Evolutionary conservation across 208 protist genomes (phyloP).

Genomic region (Naegleria lovaniensis): DNA sequence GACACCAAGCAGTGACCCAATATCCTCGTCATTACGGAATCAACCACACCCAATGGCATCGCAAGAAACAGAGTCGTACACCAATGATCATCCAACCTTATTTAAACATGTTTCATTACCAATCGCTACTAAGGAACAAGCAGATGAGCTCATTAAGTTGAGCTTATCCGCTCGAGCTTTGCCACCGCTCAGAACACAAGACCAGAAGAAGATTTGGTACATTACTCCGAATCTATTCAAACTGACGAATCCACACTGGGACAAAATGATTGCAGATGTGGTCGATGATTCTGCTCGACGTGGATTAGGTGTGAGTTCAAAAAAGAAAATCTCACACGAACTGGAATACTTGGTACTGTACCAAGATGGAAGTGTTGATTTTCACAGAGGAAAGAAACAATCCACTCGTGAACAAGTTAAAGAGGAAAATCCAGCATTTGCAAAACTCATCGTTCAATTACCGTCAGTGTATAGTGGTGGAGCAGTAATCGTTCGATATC

Average conservation of each 20-base stretch:
- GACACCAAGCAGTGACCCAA: neutral
- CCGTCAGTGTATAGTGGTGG: neutral
- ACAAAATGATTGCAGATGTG: neutral
- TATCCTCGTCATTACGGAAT: neutral
- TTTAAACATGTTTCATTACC: neutral
- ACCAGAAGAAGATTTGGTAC: neutral
- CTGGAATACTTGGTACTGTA: neutral
- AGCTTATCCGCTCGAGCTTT: neutral
- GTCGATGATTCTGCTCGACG: neutral
- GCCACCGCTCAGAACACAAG: neutral
- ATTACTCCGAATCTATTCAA: neutral
- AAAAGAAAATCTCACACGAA: neutral
- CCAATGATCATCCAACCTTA: too few species aligned
- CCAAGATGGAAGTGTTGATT: neutral
- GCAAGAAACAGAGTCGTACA: too few species aligned
- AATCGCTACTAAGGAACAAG: neutral
- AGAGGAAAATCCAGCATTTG: neutral
- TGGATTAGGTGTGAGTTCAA: neutral
- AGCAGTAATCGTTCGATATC: neutral
- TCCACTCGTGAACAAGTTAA: too few species aligned
- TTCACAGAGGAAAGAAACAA: neutral
- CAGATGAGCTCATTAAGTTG: neutral
- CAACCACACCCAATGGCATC: neutral
- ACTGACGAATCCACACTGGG: neutral
- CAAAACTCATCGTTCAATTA: neutral